Conservation (phyloP, 2,329 filamentous ascomycete genomes). For the Neurospora sp. region DNA sequence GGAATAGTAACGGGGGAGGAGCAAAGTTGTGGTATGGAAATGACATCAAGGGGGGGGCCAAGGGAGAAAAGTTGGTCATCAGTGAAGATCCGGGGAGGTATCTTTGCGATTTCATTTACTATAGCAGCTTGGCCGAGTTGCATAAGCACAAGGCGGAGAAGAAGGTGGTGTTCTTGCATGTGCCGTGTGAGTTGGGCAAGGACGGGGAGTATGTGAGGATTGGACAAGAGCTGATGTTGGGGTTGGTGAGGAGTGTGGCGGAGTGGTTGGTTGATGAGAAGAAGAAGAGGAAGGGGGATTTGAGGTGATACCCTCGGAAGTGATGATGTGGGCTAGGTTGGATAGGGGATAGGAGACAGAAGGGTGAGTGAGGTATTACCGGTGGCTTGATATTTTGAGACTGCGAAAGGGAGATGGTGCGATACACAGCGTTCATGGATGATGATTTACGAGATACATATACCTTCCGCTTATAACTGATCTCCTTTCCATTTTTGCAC, state of each 20-base stretch:
- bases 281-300: conserved; percentile 1
- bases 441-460: neutral
- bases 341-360: neutral
- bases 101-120: conserved; percentile 73
- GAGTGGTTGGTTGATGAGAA: conserved; percentile 27
- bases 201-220: conserved; percentile 36
- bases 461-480: neutral
- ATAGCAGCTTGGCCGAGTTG: conserved; percentile 53
- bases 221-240: conserved; percentile 43
- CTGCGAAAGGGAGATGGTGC: neutral
- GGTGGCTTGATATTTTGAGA: neutral
- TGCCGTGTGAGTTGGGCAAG: conserved; percentile 38
- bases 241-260: conserved; percentile 47
- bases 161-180: conserved; percentile 62
- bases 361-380: neutral
- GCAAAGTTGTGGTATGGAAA: neutral
- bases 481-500: neutral
- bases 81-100: conserved; percentile 59
- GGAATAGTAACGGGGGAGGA: neutral
- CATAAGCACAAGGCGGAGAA: conserved; percentile 34
- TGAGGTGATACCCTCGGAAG: neutral
- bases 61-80: neutral
- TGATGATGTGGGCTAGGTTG: neutral
- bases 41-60: neutral
- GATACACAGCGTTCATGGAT: neutral